phyloP scores from a whole-genome alignment of 805 yeast species.

The Metschnikowia dekortorum region DNA sequence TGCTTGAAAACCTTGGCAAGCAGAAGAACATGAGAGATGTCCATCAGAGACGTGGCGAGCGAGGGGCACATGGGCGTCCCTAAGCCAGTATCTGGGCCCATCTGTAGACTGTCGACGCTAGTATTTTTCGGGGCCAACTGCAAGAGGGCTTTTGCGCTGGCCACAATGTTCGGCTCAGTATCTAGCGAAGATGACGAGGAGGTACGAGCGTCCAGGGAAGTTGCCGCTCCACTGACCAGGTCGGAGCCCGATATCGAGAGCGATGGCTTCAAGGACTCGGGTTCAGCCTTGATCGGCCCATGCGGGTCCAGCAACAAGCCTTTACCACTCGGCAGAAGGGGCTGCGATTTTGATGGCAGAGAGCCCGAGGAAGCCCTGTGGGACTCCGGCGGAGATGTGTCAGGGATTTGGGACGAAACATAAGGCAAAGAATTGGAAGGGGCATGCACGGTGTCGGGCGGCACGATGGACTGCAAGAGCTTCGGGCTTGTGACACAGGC shows the following conservation, averaged over 20 bases:
- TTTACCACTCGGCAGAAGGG: neutral
- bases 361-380: neutral
- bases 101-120: neutral
- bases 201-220: neutral
- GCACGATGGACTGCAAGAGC: neutral
- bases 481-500: neutral
- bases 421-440: neutral
- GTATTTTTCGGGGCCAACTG: slow-evolving; percentile 9
- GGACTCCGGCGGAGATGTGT: neutral
- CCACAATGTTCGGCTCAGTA: slow-evolving; percentile 5
- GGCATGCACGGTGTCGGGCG: neutral
- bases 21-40: slow-evolving; percentile 20
- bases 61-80: slow-evolving; percentile 80
- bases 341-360: neutral
- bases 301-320: neutral
- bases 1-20: slow-evolving; percentile 24
- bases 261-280: neutral
- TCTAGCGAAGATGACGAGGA: neutral
- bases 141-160: slow-evolving; percentile 9
- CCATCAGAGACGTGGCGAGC: slow-evolving; percentile 65
- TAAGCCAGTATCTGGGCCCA: neutral
- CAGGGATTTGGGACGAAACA: neutral
- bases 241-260: neutral
- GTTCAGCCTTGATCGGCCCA: neutral
- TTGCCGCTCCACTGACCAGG: neutral